Evolutionary conservation across 148 eudicot genomes (phyloP).

Genomic region (Amaranthus cruentus): DNA sequence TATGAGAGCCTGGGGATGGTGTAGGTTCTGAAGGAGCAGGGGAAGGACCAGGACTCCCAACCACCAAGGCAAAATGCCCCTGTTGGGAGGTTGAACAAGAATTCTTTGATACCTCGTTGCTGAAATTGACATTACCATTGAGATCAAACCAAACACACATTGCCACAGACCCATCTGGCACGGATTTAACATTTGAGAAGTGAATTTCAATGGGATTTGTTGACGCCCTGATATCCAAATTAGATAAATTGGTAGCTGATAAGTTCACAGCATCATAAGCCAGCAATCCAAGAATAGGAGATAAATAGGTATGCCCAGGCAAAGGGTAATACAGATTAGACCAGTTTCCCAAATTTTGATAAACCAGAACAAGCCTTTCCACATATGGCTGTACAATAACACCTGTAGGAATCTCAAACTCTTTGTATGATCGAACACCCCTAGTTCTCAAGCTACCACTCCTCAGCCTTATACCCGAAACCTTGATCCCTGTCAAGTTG

Average conservation of each 20-base stretch:
- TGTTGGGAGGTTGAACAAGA: constrained; percentile 50
- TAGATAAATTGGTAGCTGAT: constrained; percentile 47
- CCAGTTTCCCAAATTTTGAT: constrained; percentile 77
- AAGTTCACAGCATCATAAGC: constrained; percentile 67
- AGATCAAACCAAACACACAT: constrained; percentile 57
- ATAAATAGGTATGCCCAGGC: constrained; percentile 44
- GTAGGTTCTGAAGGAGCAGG: constrained; percentile 36
- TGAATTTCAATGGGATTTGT: constrained; percentile 48
- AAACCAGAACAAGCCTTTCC: constrained; percentile 72
- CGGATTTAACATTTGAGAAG: constrained; percentile 38
- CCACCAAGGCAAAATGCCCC: constrained; percentile 81
- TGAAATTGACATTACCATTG: constrained; percentile 51
- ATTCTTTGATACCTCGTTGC: constrained; percentile 40
- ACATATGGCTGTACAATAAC: constrained; percentile 55
- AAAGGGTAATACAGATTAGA: constrained; percentile 56
- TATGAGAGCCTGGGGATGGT: constrained; percentile 17
- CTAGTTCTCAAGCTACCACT: constrained; percentile 62
- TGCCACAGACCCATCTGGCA: constrained; percentile 40
- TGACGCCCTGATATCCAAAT: constrained; percentile 47
- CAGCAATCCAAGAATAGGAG: constrained; percentile 82
- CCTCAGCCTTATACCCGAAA: constrained; percentile 72
- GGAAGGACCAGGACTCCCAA: constrained; percentile 41
- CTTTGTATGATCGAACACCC: constrained; percentile 53
- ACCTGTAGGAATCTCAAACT: constrained; percentile 62
- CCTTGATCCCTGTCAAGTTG: constrained; percentile 63